Evolutionary conservation across 306 rosid species (phyloP), one percentile per base, ranked within the genome.

Genomic region (Dicorynia guianensis): DNA sequence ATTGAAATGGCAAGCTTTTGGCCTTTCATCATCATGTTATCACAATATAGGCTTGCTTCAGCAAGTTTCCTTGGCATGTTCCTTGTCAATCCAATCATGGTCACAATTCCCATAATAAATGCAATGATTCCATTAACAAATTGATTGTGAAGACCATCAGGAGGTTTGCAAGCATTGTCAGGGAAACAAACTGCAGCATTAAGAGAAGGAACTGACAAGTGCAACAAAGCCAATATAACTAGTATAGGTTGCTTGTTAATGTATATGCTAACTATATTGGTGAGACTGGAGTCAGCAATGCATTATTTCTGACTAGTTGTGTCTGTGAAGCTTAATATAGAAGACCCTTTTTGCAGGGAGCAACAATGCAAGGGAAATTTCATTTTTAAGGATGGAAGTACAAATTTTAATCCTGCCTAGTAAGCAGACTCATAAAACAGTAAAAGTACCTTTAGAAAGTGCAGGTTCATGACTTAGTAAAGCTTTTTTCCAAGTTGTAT

Each of bases 51-150:
- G 39, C 93, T 79, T 19, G 83, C 96, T 60, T 87, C 98, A 0
- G 93, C 81, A 54, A 92, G 71, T 77, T 81, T 92, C 86, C 72
- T 87, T 9, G 99, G 98, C 91, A 92, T 87, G 90, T 82, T 83
- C 61, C 69, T 80, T 4, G 91, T 77, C 79, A 92, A 47, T 68
- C 93, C 90, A 76, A 92, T 76, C 86, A 96, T 69, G 34, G 99
- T 84, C 8, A 90, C 48, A 14, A 96, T 64, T 43, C 98, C 93
- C 93, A 96, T 88, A 0, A 90, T 34, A 35, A 92, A 9, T 13
- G 97, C 80, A 91, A 96, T 81, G 39, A 92, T 56, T 83, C 97
- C 97, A 5, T 91, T 85, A 15, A 86, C 72, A 18, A 95, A 15
- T 0, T 81, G 85, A 65, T 67, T 85, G 81, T 76, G 81, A 53